Conservation (phyloP, 495 filamentous ascomycete genomes). For the Lasiosphaeria hispida region DNA sequence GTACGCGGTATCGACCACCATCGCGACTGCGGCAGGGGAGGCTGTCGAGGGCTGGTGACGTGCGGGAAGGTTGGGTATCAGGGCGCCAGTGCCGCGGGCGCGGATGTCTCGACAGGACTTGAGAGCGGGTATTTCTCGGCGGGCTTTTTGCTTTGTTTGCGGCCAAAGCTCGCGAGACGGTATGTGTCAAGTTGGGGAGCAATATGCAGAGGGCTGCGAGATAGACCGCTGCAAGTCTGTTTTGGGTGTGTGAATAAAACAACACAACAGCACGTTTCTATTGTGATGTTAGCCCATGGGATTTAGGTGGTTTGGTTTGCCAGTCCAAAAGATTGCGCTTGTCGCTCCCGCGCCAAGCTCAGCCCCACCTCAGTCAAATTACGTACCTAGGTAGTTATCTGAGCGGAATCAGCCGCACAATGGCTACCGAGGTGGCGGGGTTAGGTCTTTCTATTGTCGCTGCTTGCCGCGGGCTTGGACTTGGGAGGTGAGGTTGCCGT, state of each 20-base stretch:
- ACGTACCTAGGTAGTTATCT: constrained; percentile 8
- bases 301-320: not conserved
- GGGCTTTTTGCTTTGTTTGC: not conserved
- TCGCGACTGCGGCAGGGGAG: constrained; percentile 33
- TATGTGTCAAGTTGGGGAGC: not conserved
- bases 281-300: not conserved
- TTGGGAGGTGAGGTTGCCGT: too few relatives aligned
- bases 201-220: too few relatives aligned
- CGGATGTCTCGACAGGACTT: not conserved
- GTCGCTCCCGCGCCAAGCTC: not conserved
- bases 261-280: too few relatives aligned
- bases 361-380: constrained; percentile 9
- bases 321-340: constrained; percentile 2
- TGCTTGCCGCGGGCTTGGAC: not conserved
- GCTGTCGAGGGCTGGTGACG: not conserved
- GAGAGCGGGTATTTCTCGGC: not conserved
- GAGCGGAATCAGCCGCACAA: constrained; percentile 10
- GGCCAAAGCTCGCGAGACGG: not conserved
- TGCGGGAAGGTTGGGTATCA: not conserved
- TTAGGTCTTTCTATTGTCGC: not conserved
- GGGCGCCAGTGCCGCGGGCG: not conserved
- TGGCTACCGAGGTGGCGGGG: constrained; percentile 5
- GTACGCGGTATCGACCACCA: constrained; percentile 83
- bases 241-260: too few relatives aligned
- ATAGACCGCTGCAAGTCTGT: too few relatives aligned